Percentiles rank a stretch among this genome's conserved stretches.
phyloP scores from a whole-genome alignment of 345 rosid species.

The Chamaenerion angustifolium region DNA sequence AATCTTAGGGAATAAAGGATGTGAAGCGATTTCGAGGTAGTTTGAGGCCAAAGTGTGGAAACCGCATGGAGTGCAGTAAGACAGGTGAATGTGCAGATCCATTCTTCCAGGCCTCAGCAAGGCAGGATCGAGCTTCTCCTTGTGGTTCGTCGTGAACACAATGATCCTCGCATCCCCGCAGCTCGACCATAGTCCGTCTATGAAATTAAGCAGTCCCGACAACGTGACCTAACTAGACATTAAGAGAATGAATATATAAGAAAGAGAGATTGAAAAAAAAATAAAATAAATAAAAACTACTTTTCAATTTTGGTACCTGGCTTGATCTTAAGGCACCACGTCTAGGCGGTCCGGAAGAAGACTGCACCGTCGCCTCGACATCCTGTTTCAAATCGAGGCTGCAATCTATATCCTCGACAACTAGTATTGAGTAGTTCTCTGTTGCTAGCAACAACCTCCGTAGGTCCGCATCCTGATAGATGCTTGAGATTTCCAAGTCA shows the following conservation, averaged over 20 bases:
- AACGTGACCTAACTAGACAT: not conserved
- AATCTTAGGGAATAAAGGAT: constrained; percentile 2
- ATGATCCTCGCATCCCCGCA: constrained; percentile 22
- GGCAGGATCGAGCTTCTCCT: constrained; percentile 7
- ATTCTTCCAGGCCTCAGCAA: constrained; percentile 7
- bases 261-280: too few species aligned
- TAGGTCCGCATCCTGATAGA: constrained; percentile 1
- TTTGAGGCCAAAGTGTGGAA: constrained; percentile 8
- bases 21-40: constrained; percentile 6
- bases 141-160: constrained; percentile 21
- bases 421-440: constrained; percentile 3
- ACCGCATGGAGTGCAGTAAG: constrained; percentile 8
- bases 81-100: constrained; percentile 12
- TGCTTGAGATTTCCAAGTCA: constrained; percentile 4
- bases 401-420: constrained; percentile 7
- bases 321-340: too few species aligned
- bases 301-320: too few species aligned
- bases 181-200: constrained; percentile 25
- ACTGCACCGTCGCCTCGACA: not conserved
- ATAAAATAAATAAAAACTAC: too few species aligned
- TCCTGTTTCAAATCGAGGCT: not conserved
- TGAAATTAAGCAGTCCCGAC: constrained; percentile 14
- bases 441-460: constrained; percentile 2
- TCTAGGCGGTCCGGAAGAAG: too few species aligned
- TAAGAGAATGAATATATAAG: too few species aligned